These are phyloP conservation scores for Ascochyta lentis DNA, from an alignment of 2,329 filamentous ascomycete genomes.

Conservation along the genomic window DNA sequence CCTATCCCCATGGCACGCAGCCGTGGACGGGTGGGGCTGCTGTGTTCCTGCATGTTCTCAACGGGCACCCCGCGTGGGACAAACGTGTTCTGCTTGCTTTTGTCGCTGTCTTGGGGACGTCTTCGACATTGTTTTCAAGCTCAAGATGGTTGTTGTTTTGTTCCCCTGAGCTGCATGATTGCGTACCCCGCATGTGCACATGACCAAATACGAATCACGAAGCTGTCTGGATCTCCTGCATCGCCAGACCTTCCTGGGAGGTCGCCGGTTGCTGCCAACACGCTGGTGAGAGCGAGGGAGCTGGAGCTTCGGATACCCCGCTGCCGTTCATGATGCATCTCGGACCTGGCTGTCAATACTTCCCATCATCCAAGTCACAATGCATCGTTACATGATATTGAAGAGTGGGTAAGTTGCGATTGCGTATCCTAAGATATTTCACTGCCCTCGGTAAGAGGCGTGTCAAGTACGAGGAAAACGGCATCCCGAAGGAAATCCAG, in stretches of 20 bases:
- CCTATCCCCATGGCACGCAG: constrained; percentile 4
- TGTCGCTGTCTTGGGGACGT: neutral
- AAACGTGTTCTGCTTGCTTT: neutral
- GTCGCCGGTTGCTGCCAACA: neutral
- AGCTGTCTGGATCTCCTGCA: constrained; percentile 1
- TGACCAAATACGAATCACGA: constrained; percentile 1
- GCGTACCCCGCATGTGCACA: constrained; percentile 14
- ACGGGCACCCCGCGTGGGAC: constrained; percentile 9
- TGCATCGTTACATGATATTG: neutral
- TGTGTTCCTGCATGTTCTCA: constrained; percentile 11
- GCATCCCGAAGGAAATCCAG: constrained; percentile 25
- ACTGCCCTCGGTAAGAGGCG: constrained; percentile 47
- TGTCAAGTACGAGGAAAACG: constrained; percentile 41
- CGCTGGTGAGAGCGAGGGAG: neutral
- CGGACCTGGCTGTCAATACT: neutral
- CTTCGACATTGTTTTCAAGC: neutral
- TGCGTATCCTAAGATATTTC: constrained; percentile 42
- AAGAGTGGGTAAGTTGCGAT: constrained; percentile 41
- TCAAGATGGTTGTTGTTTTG: neutral
- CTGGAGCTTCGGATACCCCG: neutral
- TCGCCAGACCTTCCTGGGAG: constrained; percentile 11
- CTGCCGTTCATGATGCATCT: neutral
- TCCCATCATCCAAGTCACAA: neutral
- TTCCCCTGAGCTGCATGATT: neutral
- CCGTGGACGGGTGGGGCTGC: constrained; percentile 1